A percentile compares a stretch with the other conserved stretches of the same genome.
phyloP scores from a whole-genome alignment of 768 basidiomycete genomes.

The Lactifluus hygrophoroides region DNA sequence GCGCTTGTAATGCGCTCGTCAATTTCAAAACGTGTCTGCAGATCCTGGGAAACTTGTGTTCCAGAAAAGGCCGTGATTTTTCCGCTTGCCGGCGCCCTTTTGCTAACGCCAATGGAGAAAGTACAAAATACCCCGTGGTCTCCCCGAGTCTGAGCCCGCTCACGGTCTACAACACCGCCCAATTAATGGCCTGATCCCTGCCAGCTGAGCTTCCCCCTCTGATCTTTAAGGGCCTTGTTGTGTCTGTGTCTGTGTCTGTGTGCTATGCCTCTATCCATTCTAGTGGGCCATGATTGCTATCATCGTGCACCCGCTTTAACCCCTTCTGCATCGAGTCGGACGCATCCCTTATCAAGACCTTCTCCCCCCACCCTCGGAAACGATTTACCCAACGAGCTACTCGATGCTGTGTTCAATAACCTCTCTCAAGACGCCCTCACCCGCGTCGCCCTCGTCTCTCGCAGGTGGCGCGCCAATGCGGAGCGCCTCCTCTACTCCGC shows the following conservation, averaged over 20 bases:
- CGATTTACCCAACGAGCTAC: constrained; percentile 47
- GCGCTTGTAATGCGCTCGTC: constrained; percentile 6
- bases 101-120: not conserved
- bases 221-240: not conserved
- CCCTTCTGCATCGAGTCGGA: not conserved
- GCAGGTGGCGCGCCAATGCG: constrained; percentile 37
- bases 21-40: not conserved
- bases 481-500: constrained; percentile 52
- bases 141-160: not conserved
- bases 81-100: constrained; percentile 7
- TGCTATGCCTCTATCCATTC: not conserved
- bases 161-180: too few species aligned
- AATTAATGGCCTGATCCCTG: not conserved
- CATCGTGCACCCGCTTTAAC: not conserved
- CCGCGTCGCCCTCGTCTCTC: constrained; percentile 38
- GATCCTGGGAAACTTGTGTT: constrained; percentile 2
- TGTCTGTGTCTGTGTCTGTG: too few species aligned
- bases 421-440: constrained; percentile 30
- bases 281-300: not conserved
- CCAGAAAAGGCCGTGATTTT: constrained; percentile 10
- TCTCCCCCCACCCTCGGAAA: not conserved
- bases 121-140: constrained; percentile 11
- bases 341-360: not conserved
- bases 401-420: constrained; percentile 38
- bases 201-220: not conserved